A percentile compares a stretch with the other conserved stretches of the same genome.
Conservation (phyloP, 768 basidiomycete species). For the Rhodotorula kratochvilovae region DNA sequence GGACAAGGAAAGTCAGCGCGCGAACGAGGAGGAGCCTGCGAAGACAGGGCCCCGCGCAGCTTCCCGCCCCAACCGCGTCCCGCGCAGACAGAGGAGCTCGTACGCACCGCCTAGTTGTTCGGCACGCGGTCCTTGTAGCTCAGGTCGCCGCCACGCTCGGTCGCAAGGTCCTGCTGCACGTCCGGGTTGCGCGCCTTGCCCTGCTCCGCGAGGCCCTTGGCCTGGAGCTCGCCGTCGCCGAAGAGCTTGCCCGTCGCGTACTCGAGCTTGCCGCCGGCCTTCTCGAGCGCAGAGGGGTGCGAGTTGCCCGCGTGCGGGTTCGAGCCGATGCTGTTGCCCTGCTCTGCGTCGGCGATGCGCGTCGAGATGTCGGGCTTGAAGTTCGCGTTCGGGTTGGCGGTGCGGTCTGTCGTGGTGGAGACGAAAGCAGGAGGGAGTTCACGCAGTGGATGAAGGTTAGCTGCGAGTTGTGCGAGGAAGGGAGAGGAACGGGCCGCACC, state of each 20-base stretch:
- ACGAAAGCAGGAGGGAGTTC: no score
- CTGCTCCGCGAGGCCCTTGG: not conserved
- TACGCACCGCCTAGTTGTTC: not conserved
- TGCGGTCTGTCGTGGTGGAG: not conserved
- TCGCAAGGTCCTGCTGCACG: not conserved
- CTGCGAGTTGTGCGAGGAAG: not conserved
- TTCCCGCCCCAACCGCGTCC: no score
- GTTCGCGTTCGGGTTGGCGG: not conserved
- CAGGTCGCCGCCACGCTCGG: not conserved
- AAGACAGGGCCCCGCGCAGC: no score
- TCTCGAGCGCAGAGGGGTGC: not conserved
- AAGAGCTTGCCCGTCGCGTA: not conserved
- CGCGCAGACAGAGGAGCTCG: no score
- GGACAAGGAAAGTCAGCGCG: no score
- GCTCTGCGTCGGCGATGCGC: conserved; percentile 2
- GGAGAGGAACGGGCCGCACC: not conserved
- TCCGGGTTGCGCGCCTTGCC: conserved; percentile 1
- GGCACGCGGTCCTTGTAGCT: not conserved
- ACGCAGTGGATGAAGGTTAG: no score
- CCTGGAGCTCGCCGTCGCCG: conserved; percentile 1
- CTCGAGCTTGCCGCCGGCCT: not conserved
- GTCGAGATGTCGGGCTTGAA: conserved; percentile 11
- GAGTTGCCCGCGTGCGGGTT: conserved; percentile 1
- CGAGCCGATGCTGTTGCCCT: not conserved
- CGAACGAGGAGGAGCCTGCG: no score